Percentiles rank a stretch among this genome's conserved stretches.
Conservation (phyloP, 768 basidiomycete species). For the Cantharellus anzutake region DNA sequence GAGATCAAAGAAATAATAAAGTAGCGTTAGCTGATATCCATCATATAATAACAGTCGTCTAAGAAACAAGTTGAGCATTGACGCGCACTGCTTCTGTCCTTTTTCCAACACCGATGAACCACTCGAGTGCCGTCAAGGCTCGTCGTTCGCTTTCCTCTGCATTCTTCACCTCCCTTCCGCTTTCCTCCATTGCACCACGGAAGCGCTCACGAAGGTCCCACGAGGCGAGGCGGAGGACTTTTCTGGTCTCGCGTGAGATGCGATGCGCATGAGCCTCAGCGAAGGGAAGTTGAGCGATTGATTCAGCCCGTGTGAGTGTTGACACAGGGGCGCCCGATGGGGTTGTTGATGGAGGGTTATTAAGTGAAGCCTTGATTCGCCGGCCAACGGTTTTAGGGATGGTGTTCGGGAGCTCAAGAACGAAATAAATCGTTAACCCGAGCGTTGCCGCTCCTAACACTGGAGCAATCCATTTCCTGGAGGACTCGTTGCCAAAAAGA, state of each 20-base stretch:
- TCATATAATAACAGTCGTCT: too few relatives aligned
- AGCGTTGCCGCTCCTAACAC: slow-evolving; percentile 57
- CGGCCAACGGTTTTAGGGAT: slow-evolving; percentile 83
- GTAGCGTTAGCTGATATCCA: too few relatives aligned
- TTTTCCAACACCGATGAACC: slow-evolving; percentile 41
- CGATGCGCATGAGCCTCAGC: slow-evolving; percentile 49
- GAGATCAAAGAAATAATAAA: too few relatives aligned
- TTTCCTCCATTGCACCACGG: slow-evolving; percentile 59
- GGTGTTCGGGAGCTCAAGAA: slow-evolving; percentile 71
- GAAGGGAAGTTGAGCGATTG: slow-evolving; percentile 33
- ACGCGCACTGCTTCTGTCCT: slow-evolving; percentile 11
- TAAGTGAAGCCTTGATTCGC: slow-evolving; percentile 49
- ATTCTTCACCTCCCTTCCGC: slow-evolving; percentile 51
- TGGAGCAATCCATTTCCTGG: slow-evolving; percentile 77
- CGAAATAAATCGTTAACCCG: slow-evolving; percentile 59
- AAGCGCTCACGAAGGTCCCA: slow-evolving; percentile 83
- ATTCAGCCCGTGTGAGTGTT: slow-evolving; percentile 17
- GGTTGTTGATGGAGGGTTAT: slow-evolving; percentile 13
- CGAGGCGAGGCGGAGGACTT: slow-evolving; percentile 75
- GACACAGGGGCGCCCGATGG: slow-evolving; percentile 15
- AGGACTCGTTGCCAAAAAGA: slow-evolving; percentile 42
- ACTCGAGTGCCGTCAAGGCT: slow-evolving; percentile 49
- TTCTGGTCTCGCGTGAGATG: slow-evolving; percentile 70
- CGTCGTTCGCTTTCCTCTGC: slow-evolving; percentile 59
- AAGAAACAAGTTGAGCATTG: too few relatives aligned